phyloP scores from a whole-genome alignment of 208 protist genomes.

The Porcisia deanei region DNA sequence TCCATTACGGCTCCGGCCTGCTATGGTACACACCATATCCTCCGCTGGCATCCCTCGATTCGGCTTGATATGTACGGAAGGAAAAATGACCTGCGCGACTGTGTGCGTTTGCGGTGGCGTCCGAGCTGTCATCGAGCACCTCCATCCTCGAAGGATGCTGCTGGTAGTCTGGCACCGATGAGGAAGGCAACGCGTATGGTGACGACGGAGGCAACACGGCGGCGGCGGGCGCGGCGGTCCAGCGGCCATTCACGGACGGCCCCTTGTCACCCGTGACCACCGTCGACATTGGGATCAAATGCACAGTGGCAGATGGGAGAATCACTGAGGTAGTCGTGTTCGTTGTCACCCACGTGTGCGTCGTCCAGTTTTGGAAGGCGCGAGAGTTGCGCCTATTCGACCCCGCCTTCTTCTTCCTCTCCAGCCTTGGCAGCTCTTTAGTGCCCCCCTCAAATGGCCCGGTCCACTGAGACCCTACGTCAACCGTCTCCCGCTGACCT shows the following conservation, averaged over 20 bases:
- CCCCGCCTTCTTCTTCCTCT: slow-evolving; percentile 1
- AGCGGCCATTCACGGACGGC: neutral
- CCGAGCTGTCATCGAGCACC: slow-evolving; percentile 27
- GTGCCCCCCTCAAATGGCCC: neutral
- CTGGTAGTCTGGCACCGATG: slow-evolving; percentile 8
- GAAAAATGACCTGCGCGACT: slow-evolving; percentile 1
- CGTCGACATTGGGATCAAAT: slow-evolving; percentile 13
- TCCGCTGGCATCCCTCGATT: neutral
- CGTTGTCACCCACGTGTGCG: slow-evolving; percentile 52
- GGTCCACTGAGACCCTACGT: neutral
- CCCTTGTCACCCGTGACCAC: slow-evolving; percentile 12
- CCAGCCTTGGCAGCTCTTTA: neutral
- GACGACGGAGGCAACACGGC: neutral
- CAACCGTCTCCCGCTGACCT: neutral
- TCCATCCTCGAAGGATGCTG: slow-evolving; percentile 22
- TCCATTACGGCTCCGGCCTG: slow-evolving; percentile 15
- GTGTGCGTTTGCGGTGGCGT: neutral
- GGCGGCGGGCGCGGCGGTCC: neutral
- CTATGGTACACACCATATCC: neutral
- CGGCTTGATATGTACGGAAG: slow-evolving; percentile 14
- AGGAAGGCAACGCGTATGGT: slow-evolving; percentile 12
- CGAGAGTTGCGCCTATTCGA: slow-evolving; percentile 13
- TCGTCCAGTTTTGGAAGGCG: slow-evolving; percentile 42
- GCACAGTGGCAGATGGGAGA: slow-evolving; percentile 42
- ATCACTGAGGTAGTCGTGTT: slow-evolving; percentile 55